phyloP scores from a whole-genome alignment of 163 green algal species.

The Coccomyxa subellipsoidea region DNA sequence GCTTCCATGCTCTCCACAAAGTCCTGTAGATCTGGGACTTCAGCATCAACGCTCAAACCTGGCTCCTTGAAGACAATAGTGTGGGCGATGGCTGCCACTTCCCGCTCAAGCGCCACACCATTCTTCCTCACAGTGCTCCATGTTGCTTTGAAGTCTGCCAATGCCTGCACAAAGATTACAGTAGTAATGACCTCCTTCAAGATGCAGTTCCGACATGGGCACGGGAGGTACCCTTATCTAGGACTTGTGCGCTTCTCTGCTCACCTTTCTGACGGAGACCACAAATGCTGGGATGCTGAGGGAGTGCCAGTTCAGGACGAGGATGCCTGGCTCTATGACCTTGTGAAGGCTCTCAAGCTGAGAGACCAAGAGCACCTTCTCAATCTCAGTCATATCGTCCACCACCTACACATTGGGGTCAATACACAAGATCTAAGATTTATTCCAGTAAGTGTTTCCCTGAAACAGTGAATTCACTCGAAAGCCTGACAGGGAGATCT shows the following conservation, averaged over 20 bases:
- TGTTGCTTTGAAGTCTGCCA: background rate
- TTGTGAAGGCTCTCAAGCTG: slow-evolving; percentile 67
- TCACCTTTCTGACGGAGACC: slow-evolving; percentile 58
- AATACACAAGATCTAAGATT: no score
- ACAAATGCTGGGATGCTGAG: slow-evolving; percentile 87
- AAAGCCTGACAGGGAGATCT: no score
- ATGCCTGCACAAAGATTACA: background rate
- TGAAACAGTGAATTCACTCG: no score
- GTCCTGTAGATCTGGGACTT: slow-evolving; percentile 74
- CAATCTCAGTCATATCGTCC: slow-evolving; percentile 49
- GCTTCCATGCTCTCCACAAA: slow-evolving; percentile 78
- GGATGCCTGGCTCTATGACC: slow-evolving; percentile 72
- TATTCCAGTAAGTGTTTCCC: no score
- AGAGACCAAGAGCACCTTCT: slow-evolving; percentile 63
- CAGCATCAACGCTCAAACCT: slow-evolving; percentile 21
- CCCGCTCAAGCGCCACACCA: slow-evolving; percentile 68
- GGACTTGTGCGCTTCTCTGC: no score
- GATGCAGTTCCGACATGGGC: background rate
- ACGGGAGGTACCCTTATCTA: background rate
- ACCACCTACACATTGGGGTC: slow-evolving; percentile 36
- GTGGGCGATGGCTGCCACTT: slow-evolving; percentile 57
- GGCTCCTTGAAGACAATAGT: slow-evolving; percentile 42
- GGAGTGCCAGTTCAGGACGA: slow-evolving; percentile 90
- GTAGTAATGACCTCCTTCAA: background rate
- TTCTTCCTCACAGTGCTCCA: slow-evolving; percentile 69